Evolutionary conservation across 495 filamentous ascomycete species (phyloP).

Genomic region (Aspergillus diversus): DNA sequence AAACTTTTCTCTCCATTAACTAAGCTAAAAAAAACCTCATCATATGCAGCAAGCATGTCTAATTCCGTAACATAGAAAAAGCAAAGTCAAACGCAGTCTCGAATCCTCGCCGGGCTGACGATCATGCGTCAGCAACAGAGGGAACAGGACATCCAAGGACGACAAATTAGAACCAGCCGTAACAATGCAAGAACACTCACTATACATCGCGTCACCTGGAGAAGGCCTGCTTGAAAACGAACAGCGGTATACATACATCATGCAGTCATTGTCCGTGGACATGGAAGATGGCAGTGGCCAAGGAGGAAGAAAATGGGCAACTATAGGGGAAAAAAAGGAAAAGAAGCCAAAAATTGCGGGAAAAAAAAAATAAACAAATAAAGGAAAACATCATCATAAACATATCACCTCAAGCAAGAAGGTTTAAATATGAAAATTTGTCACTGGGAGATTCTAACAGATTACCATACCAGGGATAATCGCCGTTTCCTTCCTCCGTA

Average conservation of each 20-base stretch:
- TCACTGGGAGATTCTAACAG: not conserved
- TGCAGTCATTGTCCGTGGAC: constrained; percentile 43
- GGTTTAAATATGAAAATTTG: constrained; percentile 2
- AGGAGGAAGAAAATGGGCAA: too few species aligned
- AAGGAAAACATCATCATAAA: constrained; percentile 21
- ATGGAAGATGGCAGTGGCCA: constrained; percentile 27
- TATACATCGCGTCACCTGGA: constrained; percentile 28
- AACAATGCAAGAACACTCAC: constrained; percentile 28
- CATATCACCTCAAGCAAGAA: constrained; percentile 11
- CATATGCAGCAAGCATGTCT: constrained; percentile 21
- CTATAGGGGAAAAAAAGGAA: constrained; percentile 15
- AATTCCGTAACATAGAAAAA: constrained; percentile 18
- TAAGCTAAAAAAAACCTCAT: constrained; percentile 14
- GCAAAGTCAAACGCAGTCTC: constrained; percentile 14
- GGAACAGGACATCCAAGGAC: constrained; percentile 15
- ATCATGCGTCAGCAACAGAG: constrained; percentile 5
- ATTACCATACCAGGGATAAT: not conserved
- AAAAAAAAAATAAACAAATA: constrained; percentile 18
- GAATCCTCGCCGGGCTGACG: constrained; percentile 5
- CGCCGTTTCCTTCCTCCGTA: constrained; percentile 9
- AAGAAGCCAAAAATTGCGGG: constrained; percentile 14
- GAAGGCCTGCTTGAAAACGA: constrained; percentile 25
- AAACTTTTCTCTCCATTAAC: not conserved
- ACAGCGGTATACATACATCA: constrained; percentile 46
- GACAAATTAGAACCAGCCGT: constrained; percentile 20